Conservation (phyloP, 257 asterid species). For the Primulina huaijiensis region DNA sequence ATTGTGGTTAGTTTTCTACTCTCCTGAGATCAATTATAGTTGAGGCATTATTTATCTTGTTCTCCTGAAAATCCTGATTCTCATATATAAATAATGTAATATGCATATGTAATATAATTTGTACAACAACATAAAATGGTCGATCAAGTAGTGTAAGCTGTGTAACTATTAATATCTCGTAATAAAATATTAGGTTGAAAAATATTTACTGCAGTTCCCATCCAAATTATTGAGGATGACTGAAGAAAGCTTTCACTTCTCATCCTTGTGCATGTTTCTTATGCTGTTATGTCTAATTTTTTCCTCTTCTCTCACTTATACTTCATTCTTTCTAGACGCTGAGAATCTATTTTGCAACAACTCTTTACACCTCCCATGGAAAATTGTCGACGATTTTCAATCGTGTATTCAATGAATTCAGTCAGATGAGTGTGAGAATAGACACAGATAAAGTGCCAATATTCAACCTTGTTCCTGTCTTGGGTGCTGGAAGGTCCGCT, state of each 20-base stretch:
- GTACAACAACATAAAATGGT: no score
- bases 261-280: neutral
- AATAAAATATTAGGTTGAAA: no score
- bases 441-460: constrained; percentile 33
- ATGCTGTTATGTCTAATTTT: constrained; percentile 3
- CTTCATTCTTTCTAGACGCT: constrained; percentile 51
- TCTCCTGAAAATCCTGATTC: neutral
- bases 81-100: neutral
- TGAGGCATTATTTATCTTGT: neutral
- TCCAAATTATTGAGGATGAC: no score
- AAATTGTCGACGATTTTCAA: constrained; percentile 45
- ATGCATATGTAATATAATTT: no score
- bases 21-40: constrained; percentile 1
- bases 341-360: constrained; percentile 60
- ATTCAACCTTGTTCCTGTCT: constrained; percentile 71
- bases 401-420: constrained; percentile 51
- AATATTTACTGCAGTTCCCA: no score
- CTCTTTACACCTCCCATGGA: constrained; percentile 40
- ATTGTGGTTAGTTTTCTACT: constrained; percentile 55
- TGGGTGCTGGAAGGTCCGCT: constrained; percentile 70
- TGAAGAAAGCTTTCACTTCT: neutral
- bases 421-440: constrained; percentile 39
- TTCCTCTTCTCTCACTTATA: constrained; percentile 8
- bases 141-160: no score
- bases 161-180: no score